Evolutionary conservation across 345 rosid species (phyloP).

Genomic region (Anacardium occidentale): DNA sequence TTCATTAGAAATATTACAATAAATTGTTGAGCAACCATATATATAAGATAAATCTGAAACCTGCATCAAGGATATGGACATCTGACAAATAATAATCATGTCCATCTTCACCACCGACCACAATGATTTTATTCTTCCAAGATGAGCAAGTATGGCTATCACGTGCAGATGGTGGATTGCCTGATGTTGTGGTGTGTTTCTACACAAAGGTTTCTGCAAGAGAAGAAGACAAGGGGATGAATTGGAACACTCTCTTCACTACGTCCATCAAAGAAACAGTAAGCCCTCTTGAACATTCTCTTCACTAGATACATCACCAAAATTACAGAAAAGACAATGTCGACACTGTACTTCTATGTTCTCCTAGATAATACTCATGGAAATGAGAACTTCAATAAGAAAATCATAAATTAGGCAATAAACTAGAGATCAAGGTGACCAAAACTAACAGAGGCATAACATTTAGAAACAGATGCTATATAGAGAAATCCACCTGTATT

Average conservation of each 20-base stretch:
- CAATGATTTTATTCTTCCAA: conserved; percentile 84
- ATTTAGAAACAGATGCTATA: not conserved
- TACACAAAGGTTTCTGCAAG: conserved; percentile 88
- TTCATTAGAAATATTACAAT: not conserved
- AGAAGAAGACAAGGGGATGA: not conserved
- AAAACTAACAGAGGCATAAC: not conserved
- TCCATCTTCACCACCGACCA: conserved; percentile 96
- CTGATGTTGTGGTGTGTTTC: conserved; percentile 72
- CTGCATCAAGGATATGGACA: conserved; percentile 94
- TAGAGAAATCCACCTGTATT: conserved; percentile 62
- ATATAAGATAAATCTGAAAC: conserved; percentile 31
- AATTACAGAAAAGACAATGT: not conserved
- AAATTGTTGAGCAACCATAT: not conserved
- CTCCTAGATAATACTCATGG: not conserved
- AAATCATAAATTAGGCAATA: not conserved
- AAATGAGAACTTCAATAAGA: not conserved
- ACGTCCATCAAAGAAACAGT: not conserved
- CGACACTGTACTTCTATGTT: not conserved
- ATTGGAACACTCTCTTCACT: not conserved
- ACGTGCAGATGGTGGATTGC: conserved; percentile 84
- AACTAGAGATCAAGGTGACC: not conserved
- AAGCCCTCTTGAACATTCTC: not conserved
- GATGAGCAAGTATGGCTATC: conserved; percentile 98
- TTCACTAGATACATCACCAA: not conserved
- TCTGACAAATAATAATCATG: conserved; percentile 90